Evolutionary conservation across 441 rosid species (phyloP), one percentile per base, ranked within the genome.

Genomic region (Aleurites moluccanus): DNA sequence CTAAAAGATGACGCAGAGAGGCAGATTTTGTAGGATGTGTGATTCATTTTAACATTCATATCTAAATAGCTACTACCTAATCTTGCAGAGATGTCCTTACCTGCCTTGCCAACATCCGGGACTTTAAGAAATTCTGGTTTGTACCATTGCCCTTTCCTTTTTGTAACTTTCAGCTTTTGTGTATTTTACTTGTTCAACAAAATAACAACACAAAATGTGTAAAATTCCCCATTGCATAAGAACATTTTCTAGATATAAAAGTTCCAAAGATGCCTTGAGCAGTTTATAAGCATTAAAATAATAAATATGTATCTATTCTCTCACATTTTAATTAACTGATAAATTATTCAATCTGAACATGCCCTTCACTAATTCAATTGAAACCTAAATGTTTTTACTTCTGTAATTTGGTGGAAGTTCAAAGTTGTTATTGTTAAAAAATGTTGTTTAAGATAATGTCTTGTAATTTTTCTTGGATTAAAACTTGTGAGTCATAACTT

Each of bases 71-170:
- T 47, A 4, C 57, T 69, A 66, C 75, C 75, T 61, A 38, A 64
- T 83, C 47, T 33, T 86, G 88, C 91, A 93, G 99, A 95, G 87
- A 92, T 91, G 97, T 89, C 98, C 25, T 81, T 95, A 79, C 98
- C 99, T 77, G 98, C 98, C 68, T 80, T 95, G 75, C 99, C 98
- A 65, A 91, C 91, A 64, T 90, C 98, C 5, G 87, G 90, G 78
- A 92, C 86, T 21, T 79, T 86, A 74, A 90, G 87, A 80, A 93
- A 88, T 81, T 79, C 77, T 11, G 99, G 99, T 95, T 67, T 3
- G 84, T 75, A 30, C 1, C 44, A 16, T 75, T 42, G 20, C 35
- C 68, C 45, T 23, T 0, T 33, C 28, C 64, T 55, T 23, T 18
- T 44, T 60, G 3, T 38, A 20, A 23, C 60, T 28, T 15, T 18